These are phyloP conservation scores for Pythium myriotylum DNA, from an alignment of 352 stramenopile genomes.

Conservation along the genomic window DNA sequence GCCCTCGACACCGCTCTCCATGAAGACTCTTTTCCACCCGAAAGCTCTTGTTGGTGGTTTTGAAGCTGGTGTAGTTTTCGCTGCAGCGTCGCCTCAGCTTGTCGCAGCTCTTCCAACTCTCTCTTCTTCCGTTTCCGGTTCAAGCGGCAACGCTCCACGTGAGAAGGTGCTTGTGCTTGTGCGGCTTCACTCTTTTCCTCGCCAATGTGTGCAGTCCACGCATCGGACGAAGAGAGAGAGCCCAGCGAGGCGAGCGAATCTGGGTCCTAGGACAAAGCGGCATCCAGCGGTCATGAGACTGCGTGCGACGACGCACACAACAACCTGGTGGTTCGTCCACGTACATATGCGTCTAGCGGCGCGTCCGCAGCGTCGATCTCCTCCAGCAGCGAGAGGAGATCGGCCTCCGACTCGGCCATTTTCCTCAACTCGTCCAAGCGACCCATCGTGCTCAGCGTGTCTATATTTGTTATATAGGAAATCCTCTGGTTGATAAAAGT, in stretches of 20 bases:
- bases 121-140: slow-evolving; percentile 27
- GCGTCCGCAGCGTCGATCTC: slow-evolving; percentile 13
- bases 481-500: no score
- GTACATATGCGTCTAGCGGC: not conserved
- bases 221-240: not conserved
- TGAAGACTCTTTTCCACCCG: not conserved
- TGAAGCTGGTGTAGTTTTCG: slow-evolving; percentile 5
- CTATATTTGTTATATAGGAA: not conserved
- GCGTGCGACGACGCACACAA: no score
- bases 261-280: no score
- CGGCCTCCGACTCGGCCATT: not conserved
- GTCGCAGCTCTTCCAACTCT: slow-evolving; percentile 16
- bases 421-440: not conserved
- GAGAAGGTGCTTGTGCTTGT: not conserved
- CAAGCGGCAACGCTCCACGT: slow-evolving; percentile 17
- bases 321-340: no score
- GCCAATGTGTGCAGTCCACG: no score
- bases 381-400: slow-evolving; percentile 18
- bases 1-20: not conserved
- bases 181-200: not conserved
- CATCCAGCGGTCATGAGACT: no score
- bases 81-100: slow-evolving; percentile 1
- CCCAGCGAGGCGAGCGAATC: not conserved
- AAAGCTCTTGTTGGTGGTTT: not conserved
- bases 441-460: not conserved